Evolutionary conservation across 768 basidiomycete species (phyloP), one percentile per base, ranked within the genome.

Genomic region (Kwoniella sp.): DNA sequence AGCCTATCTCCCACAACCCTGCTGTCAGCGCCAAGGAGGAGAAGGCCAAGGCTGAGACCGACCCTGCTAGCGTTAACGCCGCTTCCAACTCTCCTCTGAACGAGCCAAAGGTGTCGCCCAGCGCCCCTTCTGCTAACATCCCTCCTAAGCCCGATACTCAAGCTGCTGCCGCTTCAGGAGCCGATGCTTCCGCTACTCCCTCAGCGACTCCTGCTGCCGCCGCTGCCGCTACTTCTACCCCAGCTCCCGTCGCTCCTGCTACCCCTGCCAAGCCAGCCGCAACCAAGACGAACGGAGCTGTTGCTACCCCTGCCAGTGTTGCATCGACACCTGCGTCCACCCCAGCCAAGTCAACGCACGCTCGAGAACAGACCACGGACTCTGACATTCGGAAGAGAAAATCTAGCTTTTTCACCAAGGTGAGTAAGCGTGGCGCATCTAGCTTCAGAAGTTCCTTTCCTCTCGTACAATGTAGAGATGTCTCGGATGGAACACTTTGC

Each of bases 341-440:
- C 1, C 70, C 75, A 21, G 67, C 63, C 47, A 72, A 69, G 61
- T 59, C 71, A 2, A 55, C 59, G 3, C 68, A 73, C 44, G 37
- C 49, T 3, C 60, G 57, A 24, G 67, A 68, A 15, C 22, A 44
- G 21, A 63, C 72, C 5, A 57, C 55, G 24, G 64, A 63, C 19
- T 64, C 69, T 15, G 74, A 73, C 48, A 58, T 65, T 13, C 65
- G 65, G 50, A 79, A 79, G 73, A 67, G 68, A 46, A 79, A 79
- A 71, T 73, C 72, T 3, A 67, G 75, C 54, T 67, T 79, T 65
- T 74, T 79, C 57, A 44, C 37, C 58, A 79, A 79, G 73, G 78
- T 72, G 51, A 47, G 71, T 64, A 6, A n/a, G n/a, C n/a, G n/a
- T 37, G 40, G 40, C 8, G 37, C 21, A n/a, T n/a, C n/a, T n/a